phyloP scores from a whole-genome alignment of 129 eudicot genomes.

The Smallanthus sonchifolius region DNA sequence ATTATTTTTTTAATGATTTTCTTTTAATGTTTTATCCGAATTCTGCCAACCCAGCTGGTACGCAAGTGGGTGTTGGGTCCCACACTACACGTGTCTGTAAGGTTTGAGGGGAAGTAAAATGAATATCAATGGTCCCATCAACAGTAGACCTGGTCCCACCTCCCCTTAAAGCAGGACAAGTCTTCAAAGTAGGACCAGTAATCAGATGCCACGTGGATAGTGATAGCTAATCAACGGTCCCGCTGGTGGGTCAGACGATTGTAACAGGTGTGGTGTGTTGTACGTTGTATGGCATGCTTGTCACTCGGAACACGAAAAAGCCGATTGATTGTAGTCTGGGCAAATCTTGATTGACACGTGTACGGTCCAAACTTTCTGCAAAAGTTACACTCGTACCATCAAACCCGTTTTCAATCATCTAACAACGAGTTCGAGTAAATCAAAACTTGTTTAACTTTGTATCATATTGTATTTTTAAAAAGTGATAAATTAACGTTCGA shows the following conservation, averaged over 20 bases:
- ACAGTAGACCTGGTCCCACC: constrained; percentile 23
- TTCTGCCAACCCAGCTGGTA: constrained; percentile 29
- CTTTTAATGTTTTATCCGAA: background rate
- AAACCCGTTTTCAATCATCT: background rate
- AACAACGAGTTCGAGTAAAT: constrained; percentile 18
- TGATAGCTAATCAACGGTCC: constrained; percentile 26
- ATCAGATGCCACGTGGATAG: constrained; percentile 28
- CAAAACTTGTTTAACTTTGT: too few relatives aligned
- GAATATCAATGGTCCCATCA: constrained; percentile 32
- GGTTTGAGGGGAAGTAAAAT: constrained; percentile 22
- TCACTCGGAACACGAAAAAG: constrained; percentile 33
- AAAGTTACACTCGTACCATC: background rate
- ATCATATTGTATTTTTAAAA: too few relatives aligned
- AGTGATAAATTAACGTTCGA: too few relatives aligned
- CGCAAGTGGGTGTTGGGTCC: constrained; percentile 22
- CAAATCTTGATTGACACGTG: constrained; percentile 27
- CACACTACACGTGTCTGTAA: constrained; percentile 21
- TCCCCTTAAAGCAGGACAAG: constrained; percentile 23
- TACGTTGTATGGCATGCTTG: constrained; percentile 36
- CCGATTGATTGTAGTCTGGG: constrained; percentile 12
- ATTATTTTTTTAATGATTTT: too few relatives aligned
- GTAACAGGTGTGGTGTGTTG: constrained; percentile 32
- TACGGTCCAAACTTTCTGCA: constrained; percentile 23
- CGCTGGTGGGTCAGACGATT: constrained; percentile 35
- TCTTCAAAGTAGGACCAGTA: constrained; percentile 18